Conservation (phyloP, 2,329 filamentous ascomycete species). For the Curvularia hawaiiensis region DNA sequence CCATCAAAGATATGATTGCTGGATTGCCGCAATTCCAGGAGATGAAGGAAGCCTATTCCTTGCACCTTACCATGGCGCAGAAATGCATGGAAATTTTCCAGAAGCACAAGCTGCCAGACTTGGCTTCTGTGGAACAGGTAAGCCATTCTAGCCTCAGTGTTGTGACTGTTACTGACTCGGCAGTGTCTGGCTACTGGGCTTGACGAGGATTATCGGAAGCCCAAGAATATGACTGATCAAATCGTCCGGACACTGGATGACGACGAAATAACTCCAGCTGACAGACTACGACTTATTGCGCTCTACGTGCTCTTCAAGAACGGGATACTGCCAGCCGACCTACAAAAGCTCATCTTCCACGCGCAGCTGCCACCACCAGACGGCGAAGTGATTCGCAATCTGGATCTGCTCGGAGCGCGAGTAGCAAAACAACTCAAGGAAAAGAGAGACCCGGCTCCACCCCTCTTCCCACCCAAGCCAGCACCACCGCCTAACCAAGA, state of each 20-base stretch:
- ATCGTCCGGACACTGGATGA: conserved; percentile 89
- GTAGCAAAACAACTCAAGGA: conserved; percentile 79
- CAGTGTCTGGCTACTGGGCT: conserved; percentile 84
- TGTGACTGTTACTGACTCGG: conserved; percentile 4
- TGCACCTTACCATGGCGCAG: conserved; percentile 95
- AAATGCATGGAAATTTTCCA: conserved; percentile 97
- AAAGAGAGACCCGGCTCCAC: conserved; percentile 64
- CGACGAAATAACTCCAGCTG: conserved; percentile 70
- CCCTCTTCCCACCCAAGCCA: conserved; percentile 74
- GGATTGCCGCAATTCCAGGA: conserved; percentile 93
- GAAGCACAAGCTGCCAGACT: conserved; percentile 79
- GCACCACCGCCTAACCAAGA: conserved; percentile 61
- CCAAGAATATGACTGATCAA: conserved; percentile 86
- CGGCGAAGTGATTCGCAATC: conserved; percentile 73
- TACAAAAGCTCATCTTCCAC: conserved; percentile 83
- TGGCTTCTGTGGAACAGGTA: conserved; percentile 85
- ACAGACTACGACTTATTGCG: conserved; percentile 83
- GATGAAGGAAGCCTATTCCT: conserved; percentile 91
- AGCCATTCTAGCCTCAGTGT: not conserved
- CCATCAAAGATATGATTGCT: conserved; percentile 96
- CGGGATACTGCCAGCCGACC: conserved; percentile 81
- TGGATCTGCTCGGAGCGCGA: conserved; percentile 81
- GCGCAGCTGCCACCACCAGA: conserved; percentile 77
- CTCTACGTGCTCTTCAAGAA: conserved; percentile 86
- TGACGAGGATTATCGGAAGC: conserved; percentile 89